Evolutionary conservation across 257 asterid genomes (phyloP).

Genomic region (Marsdenia floribunda): DNA sequence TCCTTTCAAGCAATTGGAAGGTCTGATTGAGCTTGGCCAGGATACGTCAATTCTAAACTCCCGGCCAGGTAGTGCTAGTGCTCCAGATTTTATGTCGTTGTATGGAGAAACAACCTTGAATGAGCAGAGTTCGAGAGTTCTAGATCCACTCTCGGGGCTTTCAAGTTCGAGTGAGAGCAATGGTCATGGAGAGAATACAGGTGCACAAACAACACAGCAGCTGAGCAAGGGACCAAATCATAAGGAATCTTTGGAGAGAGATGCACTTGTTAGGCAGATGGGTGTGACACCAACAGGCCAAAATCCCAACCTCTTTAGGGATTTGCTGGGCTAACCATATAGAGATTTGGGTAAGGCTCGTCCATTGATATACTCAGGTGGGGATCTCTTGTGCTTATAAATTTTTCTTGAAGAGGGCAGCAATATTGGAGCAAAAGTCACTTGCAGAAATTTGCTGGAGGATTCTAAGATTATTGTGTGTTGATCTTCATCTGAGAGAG

Average conservation of each 20-base stretch:
- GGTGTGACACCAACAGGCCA: slow-evolving; percentile 85
- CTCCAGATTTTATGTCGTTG: slow-evolving; percentile 56
- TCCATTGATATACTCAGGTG: background rate
- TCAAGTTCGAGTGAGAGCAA: slow-evolving; percentile 30
- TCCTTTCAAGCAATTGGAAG: slow-evolving; percentile 87
- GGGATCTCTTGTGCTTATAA: slow-evolving; percentile 10
- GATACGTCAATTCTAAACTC: slow-evolving; percentile 33
- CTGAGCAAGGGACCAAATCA: slow-evolving; percentile 60
- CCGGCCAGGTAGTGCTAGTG: slow-evolving; percentile 34
- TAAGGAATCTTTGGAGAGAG: slow-evolving; percentile 79
- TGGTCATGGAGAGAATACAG: slow-evolving; percentile 35
- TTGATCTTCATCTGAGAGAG: background rate
- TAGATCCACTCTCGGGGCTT: slow-evolving; percentile 25
- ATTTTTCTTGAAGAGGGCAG: background rate
- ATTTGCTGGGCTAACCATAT: slow-evolving; percentile 58
- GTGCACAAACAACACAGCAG: slow-evolving; percentile 26
- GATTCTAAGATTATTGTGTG: background rate
- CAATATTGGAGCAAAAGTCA: background rate
- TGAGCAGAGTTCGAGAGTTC: slow-evolving; percentile 27
- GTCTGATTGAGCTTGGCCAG: slow-evolving; percentile 63
- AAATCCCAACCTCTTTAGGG: slow-evolving; percentile 82
- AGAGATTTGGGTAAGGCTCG: background rate
- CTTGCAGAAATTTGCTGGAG: background rate
- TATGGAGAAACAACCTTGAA: slow-evolving; percentile 51
- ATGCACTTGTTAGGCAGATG: slow-evolving; percentile 86